Conservation (phyloP, 2,329 filamentous ascomycete species). For the Cladosporium velox region DNA sequence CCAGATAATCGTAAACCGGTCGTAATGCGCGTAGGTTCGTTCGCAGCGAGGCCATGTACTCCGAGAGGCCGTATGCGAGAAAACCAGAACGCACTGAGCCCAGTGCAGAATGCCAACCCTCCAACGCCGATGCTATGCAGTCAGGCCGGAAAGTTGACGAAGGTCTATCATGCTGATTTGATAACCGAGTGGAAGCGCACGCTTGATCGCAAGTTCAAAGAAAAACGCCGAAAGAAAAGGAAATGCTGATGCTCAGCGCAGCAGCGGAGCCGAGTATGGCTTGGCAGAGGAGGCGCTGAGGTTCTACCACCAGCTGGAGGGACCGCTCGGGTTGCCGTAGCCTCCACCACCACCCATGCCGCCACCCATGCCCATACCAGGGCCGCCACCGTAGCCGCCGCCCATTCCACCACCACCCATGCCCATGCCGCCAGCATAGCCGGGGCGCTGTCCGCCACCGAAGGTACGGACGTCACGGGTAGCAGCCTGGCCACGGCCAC, state of each 20-base stretch:
- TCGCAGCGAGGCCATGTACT: slow-evolving; percentile 8
- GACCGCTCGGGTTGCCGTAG: slow-evolving; percentile 71
- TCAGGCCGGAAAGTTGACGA: slow-evolving; percentile 46
- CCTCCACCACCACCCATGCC: slow-evolving; percentile 50
- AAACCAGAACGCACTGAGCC: slow-evolving; percentile 19
- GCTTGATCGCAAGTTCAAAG: slow-evolving; percentile 19
- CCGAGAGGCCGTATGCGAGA: slow-evolving; percentile 19
- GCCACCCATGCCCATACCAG: slow-evolving; percentile 43
- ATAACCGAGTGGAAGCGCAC: slow-evolving; percentile 38
- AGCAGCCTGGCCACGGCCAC: slow-evolving; percentile 67
- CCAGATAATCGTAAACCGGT: slow-evolving; percentile 21
- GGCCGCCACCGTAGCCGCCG: slow-evolving; percentile 39
- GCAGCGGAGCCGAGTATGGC: slow-evolving; percentile 7
- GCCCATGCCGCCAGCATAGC: slow-evolving; percentile 63
- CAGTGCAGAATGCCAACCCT: slow-evolving; percentile 22
- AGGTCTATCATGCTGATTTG: slow-evolving; percentile 53
- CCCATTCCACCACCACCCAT: slow-evolving; percentile 40
- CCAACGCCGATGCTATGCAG: slow-evolving; percentile 24
- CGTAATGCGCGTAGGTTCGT: slow-evolving; percentile 19
- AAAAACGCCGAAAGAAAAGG: slow-evolving; percentile 3
- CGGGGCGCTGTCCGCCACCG: slow-evolving; percentile 50
- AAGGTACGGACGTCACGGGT: slow-evolving; percentile 82
- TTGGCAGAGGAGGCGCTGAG: slow-evolving; percentile 21
- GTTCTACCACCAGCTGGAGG: slow-evolving; percentile 65
- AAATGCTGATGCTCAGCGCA: slow-evolving; percentile 8